Conservation (phyloP, 805 yeast genomes). For the Barnettozyma wickerhamii region DNA sequence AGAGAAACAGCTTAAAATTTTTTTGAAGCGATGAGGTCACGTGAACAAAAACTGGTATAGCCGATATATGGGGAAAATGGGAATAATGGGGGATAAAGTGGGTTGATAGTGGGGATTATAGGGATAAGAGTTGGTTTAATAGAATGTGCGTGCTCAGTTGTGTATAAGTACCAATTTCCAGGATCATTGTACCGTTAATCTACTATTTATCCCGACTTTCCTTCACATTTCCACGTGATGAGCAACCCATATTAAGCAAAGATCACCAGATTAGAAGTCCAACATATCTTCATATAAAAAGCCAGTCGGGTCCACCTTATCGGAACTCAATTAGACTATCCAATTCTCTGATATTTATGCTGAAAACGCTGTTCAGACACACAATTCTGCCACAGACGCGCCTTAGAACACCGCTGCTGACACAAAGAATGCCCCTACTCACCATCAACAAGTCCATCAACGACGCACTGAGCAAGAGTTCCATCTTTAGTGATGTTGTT, state of each 20-base stretch:
- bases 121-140: too few relatives aligned
- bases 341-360: constrained; percentile 1
- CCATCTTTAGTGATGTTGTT: constrained; percentile 39
- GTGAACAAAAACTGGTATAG: too few relatives aligned
- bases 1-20: too few relatives aligned
- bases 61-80: neutral
- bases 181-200: too few relatives aligned
- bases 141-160: too few relatives aligned
- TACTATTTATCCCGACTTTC: too few relatives aligned
- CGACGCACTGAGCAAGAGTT: constrained; percentile 37
- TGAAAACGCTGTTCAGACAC: constrained; percentile 2
- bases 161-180: too few relatives aligned
- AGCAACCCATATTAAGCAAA: too few relatives aligned
- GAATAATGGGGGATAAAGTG: neutral
- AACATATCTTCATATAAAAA: too few relatives aligned
- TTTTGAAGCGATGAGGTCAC: constrained; percentile 7
- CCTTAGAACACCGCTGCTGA: neutral
- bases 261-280: too few relatives aligned
- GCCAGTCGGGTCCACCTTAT: too few relatives aligned
- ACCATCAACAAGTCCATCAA: constrained; percentile 28
- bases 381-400: neutral
- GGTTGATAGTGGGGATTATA: neutral
- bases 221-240: too few relatives aligned
- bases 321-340: neutral
- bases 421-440: constrained; percentile 19